A percentile compares a stretch with the other conserved stretches of the same genome.
These are phyloP conservation scores for Epichloe glyceriae DNA, from an alignment of 2,329 filamentous ascomycete genomes.

Conservation along the genomic window DNA sequence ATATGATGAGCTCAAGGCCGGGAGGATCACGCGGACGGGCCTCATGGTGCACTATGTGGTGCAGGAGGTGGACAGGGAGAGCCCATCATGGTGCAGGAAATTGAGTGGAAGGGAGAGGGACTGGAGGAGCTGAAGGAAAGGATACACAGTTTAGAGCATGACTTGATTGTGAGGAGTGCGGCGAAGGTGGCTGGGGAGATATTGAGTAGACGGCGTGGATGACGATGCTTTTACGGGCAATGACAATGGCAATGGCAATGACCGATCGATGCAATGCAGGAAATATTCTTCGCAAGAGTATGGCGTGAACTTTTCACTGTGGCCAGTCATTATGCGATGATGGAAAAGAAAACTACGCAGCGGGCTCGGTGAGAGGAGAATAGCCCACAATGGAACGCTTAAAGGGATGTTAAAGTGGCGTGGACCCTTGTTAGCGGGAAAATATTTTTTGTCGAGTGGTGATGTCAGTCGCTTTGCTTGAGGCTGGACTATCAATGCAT, in stretches of 20 bases:
- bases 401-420: neutral
- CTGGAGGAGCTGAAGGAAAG: constrained; percentile 54
- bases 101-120: constrained; percentile 51
- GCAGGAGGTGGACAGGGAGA: constrained; percentile 67
- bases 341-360: too few relatives aligned
- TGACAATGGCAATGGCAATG: too few relatives aligned
- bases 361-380: too few relatives aligned
- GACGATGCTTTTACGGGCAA: too few relatives aligned
- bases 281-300: too few relatives aligned
- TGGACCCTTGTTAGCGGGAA: neutral
- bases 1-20: constrained; percentile 54
- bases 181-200: constrained; percentile 32
- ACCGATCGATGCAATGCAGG: too few relatives aligned
- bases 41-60: constrained; percentile 87
- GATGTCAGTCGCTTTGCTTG: neutral
- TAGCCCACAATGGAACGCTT: too few relatives aligned
- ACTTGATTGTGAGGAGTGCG: constrained; percentile 65
- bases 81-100: constrained; percentile 37
- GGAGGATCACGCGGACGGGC: constrained; percentile 57
- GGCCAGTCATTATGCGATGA: too few relatives aligned
- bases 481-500: too few relatives aligned
- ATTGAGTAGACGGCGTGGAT: constrained; percentile 4
- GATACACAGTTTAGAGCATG: constrained; percentile 67
- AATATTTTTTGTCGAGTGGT: neutral
- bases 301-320: too few relatives aligned